phyloP scores from a whole-genome alignment of 176 grass and related monocot genomes.

The Carex cristatella region DNA sequence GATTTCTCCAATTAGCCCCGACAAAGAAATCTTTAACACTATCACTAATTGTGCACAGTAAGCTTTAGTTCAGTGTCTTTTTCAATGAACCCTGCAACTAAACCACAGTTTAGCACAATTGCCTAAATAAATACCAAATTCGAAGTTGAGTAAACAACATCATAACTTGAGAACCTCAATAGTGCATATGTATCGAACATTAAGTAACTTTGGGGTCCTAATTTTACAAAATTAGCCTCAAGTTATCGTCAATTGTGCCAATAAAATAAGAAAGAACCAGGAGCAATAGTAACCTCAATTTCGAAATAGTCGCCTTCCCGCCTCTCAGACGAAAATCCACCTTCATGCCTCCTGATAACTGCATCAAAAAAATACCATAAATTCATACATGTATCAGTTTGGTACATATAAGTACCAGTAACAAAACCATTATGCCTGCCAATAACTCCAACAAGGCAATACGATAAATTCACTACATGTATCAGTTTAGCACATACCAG shows the following conservation, averaged over 20 bases:
- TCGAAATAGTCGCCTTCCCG: conserved; percentile 77
- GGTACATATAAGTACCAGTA: not conserved
- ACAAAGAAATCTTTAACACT: not conserved
- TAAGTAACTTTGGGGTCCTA: not conserved
- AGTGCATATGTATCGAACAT: not conserved
- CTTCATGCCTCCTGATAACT: conserved; percentile 82
- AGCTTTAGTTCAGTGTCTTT: too few species aligned
- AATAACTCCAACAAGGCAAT: conserved; percentile 51
- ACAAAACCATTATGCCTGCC: conserved; percentile 38
- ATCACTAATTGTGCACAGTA: too few species aligned
- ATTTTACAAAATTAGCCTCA: not conserved
- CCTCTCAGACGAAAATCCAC: conserved; percentile 25
- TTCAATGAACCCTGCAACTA: too few species aligned
- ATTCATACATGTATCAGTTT: not conserved
- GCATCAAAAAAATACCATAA: conserved; percentile 1
- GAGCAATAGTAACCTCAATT: conserved; percentile 46
- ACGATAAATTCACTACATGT: not conserved
- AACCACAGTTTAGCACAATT: too few species aligned
- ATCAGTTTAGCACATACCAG: not conserved
- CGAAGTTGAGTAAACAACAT: not conserved
- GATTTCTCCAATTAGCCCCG: not conserved
- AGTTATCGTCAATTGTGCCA: not conserved
- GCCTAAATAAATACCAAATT: not conserved
- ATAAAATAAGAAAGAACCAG: conserved; percentile 12
- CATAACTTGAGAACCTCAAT: not conserved